Evolutionary conservation across 2,329 filamentous ascomycete genomes (phyloP), one percentile per base, ranked within the genome.

Genomic region (Ilyonectria robusta): DNA sequence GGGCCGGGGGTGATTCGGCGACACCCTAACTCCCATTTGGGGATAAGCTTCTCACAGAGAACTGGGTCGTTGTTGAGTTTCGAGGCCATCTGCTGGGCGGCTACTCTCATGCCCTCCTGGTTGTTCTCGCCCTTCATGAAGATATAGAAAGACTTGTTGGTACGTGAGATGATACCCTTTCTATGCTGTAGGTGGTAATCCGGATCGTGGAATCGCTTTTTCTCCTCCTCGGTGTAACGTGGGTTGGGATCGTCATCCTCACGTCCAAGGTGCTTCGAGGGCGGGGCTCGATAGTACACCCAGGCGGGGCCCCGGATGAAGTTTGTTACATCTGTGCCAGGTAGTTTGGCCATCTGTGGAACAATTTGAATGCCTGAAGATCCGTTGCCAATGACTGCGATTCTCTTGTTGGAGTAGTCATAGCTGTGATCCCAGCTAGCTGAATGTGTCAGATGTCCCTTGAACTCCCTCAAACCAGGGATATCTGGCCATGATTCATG

Each of bases 171-270:
- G 0, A 73, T 73, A 0, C 78, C 79, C 62, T 84, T 86, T 19
- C 86, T 81, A 64, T 86, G 86, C 9, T 80, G 70, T 1, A 88
- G 76, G 70, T 90, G 90, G 15, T 77, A 82, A 11, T 84, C 80
- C 0, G 88, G 87, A 65, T 90, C 69, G 29, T 86, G 89, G 0
- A 84, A 83, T 13, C 85, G 81, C 1, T 83, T 78, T 58, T 87
- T 81, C 21, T 88, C 84, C 29, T 82, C 67, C 1, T 78, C 75
- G 1, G 73, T 66, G 44, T 78, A 78, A 7, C 65, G 35, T 1
- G 76, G 74, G 10, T 66, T 81, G 42, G 76, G 74, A 6, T 78
- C 77, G 3, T 76, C 70, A 23, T 73, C 72, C 1, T 78, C 78
- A 33, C 72, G 48, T 4, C 74, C 75, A 2, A 76, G 67, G 33